These are phyloP conservation scores for Chytridiales sp. DNA, from an alignment of 371 early-diverging fungal species.

Conservation along the genomic window DNA sequence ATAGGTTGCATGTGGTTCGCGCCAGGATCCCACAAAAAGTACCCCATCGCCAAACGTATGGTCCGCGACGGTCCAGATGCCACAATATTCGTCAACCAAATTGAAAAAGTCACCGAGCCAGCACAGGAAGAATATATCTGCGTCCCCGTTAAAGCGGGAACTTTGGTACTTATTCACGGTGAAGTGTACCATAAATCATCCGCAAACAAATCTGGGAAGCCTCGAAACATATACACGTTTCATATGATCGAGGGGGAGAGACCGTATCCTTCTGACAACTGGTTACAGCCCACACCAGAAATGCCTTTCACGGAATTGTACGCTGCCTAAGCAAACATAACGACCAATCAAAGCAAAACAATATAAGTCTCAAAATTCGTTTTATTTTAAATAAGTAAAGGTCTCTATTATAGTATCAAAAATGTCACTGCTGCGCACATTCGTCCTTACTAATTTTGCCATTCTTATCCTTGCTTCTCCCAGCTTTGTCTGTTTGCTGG, in stretches of 20 bases:
- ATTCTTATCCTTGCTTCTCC: too few species aligned
- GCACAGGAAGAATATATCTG: conserved; percentile 36
- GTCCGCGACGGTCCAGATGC: conserved; percentile 65
- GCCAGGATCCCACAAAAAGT: conserved; percentile 81
- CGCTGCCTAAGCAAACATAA: conserved; percentile 7
- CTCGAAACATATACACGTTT: conserved; percentile 91
- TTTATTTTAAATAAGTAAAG: too few species aligned
- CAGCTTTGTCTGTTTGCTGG: too few species aligned
- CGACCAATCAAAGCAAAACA: too few species aligned
- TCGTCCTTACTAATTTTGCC: too few species aligned
- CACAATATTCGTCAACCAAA: conserved; percentile 35
- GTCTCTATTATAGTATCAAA: too few species aligned
- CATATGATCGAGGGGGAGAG: conserved; percentile 80
- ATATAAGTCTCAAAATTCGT: too few species aligned
- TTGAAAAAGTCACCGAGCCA: conserved; percentile 23
- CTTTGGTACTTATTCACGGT: conserved; percentile 89
- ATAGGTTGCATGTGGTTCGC: conserved; percentile 85
- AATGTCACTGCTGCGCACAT: too few species aligned
- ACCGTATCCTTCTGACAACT: conserved; percentile 45
- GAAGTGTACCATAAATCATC: conserved; percentile 77
- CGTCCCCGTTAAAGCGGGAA: conserved; percentile 48
- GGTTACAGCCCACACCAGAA: conserved; percentile 41
- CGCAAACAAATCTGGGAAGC: conserved; percentile 72
- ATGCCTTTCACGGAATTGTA: conserved; percentile 42
- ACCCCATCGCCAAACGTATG: conserved; percentile 72